Conservation (phyloP, 495 filamentous ascomycete species). For the Jackrogersella multiformis region DNA sequence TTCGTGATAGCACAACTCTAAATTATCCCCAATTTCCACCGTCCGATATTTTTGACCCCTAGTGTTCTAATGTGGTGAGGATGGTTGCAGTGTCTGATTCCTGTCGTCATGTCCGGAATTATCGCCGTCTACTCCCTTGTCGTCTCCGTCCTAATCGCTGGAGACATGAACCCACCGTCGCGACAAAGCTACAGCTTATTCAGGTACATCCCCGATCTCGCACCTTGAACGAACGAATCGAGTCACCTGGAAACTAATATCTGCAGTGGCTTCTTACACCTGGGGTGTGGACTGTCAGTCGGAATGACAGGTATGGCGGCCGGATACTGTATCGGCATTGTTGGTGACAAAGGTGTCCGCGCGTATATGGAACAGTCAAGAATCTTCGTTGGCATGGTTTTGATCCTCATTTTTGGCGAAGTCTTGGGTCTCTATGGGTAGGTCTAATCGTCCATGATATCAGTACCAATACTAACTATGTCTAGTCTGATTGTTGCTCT, state of each 20-base stretch:
- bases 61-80: slow-evolving; percentile 6
- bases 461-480: slow-evolving; percentile 22
- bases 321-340: slow-evolving; percentile 94
- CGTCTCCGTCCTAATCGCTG: slow-evolving; percentile 91
- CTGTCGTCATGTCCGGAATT: slow-evolving; percentile 99
- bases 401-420: slow-evolving; percentile 98
- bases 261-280: slow-evolving; percentile 85
- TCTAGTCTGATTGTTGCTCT: slow-evolving; percentile 59
- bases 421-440: slow-evolving; percentile 97
- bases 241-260: slow-evolving; percentile 33
- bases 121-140: slow-evolving; percentile 98
- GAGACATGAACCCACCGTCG: slow-evolving; percentile 74
- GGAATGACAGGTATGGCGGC: slow-evolving; percentile 94
- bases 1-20: slow-evolving; percentile 43
- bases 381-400: slow-evolving; percentile 97
- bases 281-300: slow-evolving; percentile 89
- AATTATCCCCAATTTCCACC: not conserved
- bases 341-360: slow-evolving; percentile 92
- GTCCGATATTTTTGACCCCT: not conserved
- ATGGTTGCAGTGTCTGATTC: slow-evolving; percentile 79
- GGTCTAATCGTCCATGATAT: slow-evolving; percentile 43
- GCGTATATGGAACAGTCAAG: slow-evolving; percentile 95
- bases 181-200: slow-evolving; percentile 79
- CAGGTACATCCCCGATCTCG: slow-evolving; percentile 63
- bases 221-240: not conserved